Conservation (phyloP, 805 yeast species). For the Spathaspora sp. region DNA sequence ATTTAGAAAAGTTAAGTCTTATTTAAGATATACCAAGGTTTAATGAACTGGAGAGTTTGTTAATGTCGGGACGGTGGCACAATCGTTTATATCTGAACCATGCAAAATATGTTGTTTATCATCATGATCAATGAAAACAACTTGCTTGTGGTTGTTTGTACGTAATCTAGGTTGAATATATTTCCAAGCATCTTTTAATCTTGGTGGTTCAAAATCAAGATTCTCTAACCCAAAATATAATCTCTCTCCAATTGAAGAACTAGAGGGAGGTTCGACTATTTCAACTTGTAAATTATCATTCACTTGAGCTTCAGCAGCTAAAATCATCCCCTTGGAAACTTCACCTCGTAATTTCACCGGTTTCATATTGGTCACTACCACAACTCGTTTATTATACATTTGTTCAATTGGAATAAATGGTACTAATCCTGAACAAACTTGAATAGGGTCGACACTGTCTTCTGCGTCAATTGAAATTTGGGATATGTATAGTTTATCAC, state of each 20-base stretch:
- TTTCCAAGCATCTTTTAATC: conserved; percentile 33
- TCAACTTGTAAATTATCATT: conserved; percentile 31
- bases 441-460: conserved; percentile 17
- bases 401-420: conserved; percentile 35
- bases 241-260: conserved; percentile 33
- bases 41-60: conserved; percentile 6
- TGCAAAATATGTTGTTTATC: conserved; percentile 15
- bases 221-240: conserved; percentile 31
- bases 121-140: conserved; percentile 19
- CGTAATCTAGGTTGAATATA: conserved; percentile 23
- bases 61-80: conserved; percentile 5
- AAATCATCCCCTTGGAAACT: conserved; percentile 59
- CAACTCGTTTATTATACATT: conserved; percentile 41
- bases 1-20: conserved; percentile 58
- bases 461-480: conserved; percentile 34
- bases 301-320: conserved; percentile 47
- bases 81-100: conserved; percentile 1
- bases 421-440: conserved; percentile 62
- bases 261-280: conserved; percentile 43
- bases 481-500: conserved; percentile 59
- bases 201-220: conserved; percentile 13
- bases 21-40: conserved; percentile 52
- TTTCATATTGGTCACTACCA: conserved; percentile 55
- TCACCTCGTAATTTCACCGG: conserved; percentile 63
- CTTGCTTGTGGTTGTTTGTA: conserved; percentile 27